Evolutionary conservation across 805 yeast species (phyloP).

Genomic region (Lipomyces oligophaga): DNA sequence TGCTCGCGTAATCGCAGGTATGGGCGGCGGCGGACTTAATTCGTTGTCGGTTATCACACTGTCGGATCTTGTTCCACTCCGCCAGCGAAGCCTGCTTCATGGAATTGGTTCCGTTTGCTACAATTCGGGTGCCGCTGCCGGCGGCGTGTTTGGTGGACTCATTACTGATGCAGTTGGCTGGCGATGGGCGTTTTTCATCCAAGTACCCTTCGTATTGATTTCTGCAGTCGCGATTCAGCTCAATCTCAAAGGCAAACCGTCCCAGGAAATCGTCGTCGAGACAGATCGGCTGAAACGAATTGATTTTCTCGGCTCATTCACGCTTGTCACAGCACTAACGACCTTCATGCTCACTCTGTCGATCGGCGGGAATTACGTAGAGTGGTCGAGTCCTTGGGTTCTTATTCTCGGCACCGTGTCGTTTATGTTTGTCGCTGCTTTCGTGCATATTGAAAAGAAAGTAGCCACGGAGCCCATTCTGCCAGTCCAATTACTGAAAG

Average conservation of each 20-base stretch:
- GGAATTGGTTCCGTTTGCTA: conserved; percentile 75
- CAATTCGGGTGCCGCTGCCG: conserved; percentile 71
- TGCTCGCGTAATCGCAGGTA: conserved; percentile 68
- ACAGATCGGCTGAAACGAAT: conserved; percentile 52
- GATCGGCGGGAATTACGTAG: conserved; percentile 55
- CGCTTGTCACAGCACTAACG: conserved; percentile 56
- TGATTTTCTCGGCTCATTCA: conserved; percentile 62
- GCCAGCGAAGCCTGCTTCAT: conserved; percentile 77
- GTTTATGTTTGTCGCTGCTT: conserved; percentile 38
- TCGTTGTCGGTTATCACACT: conserved; percentile 70
- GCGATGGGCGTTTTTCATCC: conserved; percentile 49
- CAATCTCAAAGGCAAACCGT: conserved; percentile 26
- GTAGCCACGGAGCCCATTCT: conserved; percentile 62
- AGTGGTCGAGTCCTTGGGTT: conserved; percentile 47
- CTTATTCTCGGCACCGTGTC: conserved; percentile 39
- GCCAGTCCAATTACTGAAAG: conserved; percentile 55
- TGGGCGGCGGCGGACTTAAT: conserved; percentile 89
- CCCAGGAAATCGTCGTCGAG: conserved; percentile 36
- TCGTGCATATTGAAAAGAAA: conserved; percentile 50
- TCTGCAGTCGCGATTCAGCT: conserved; percentile 37
- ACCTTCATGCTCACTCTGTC: conserved; percentile 63
- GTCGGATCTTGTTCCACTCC: conserved; percentile 68
- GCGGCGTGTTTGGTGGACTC: conserved; percentile 58
- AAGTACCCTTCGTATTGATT: conserved; percentile 43
- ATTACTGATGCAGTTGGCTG: conserved; percentile 56